Percentiles rank a stretch among this genome's conserved stretches.
Conservation (phyloP, 192 early-diverging fungal species). For the Coemansia asiatica region DNA sequence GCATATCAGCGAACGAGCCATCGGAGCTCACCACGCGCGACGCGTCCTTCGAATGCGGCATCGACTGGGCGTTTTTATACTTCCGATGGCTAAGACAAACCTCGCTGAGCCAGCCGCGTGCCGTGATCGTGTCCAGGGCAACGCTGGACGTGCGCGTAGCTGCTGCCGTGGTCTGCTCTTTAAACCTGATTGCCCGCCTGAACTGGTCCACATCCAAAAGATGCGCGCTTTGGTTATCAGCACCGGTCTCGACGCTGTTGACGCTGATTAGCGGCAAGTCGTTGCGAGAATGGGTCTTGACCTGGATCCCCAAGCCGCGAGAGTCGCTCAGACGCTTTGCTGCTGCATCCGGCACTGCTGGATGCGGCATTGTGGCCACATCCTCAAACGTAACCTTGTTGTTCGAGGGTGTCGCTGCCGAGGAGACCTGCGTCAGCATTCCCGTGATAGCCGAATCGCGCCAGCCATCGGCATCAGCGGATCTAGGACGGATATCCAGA, state of each 20-base stretch:
- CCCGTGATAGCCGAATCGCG: constrained; percentile 48
- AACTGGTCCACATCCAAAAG: constrained; percentile 1
- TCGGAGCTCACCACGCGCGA: constrained; percentile 37
- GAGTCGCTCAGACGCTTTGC: constrained; percentile 4
- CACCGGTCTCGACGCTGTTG: not conserved
- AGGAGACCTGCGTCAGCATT: constrained; percentile 30
- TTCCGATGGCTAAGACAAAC: not conserved
- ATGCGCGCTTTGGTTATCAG: constrained; percentile 3
- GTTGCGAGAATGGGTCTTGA: not conserved
- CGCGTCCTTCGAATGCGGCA: constrained; percentile 37
- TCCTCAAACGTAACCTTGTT: constrained; percentile 10
- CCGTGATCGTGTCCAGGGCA: constrained; percentile 36
- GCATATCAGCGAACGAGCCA: constrained; percentile 37
- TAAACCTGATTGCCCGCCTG: constrained; percentile 23
- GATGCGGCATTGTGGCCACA: constrained; percentile 5
- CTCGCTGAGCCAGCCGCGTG: constrained; percentile 11
- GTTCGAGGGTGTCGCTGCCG: constrained; percentile 23
- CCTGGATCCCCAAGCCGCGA: constrained; percentile 4
- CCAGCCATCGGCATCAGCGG: constrained; percentile 24
- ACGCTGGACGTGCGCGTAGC: constrained; percentile 30
- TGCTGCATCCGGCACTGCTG: too few relatives aligned
- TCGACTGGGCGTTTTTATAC: constrained; percentile 9
- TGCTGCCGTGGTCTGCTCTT: not conserved
- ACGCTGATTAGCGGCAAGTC: constrained; percentile 3
- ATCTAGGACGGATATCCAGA: not conserved